These are phyloP conservation scores for Fistulinella staudtii DNA, from an alignment of 1,284 basidiomycete genomes.

Conservation along the genomic window DNA sequence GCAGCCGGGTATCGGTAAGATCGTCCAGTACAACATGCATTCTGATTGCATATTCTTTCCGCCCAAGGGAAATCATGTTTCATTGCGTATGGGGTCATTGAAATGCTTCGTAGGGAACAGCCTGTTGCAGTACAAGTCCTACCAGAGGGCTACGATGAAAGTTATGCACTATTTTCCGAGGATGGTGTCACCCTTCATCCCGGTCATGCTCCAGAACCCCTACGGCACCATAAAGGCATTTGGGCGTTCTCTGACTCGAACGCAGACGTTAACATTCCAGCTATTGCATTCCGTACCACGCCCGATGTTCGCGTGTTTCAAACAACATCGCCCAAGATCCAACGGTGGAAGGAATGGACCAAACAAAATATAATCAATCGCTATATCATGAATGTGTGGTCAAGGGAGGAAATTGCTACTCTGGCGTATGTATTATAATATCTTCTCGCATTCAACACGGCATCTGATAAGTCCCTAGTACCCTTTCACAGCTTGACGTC, in stretches of 20 bases:
- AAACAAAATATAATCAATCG: neutral
- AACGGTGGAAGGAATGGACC: conserved; percentile 4
- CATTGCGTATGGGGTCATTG: neutral
- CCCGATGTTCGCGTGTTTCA: conserved; percentile 1
- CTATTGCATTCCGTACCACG: neutral
- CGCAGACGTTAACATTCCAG: neutral
- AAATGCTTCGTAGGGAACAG: conserved; percentile 4
- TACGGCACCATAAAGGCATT: neutral
- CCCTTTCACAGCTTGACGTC: neutral
- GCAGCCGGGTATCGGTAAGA: conserved; percentile 7
- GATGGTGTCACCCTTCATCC: neutral
- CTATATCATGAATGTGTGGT: conserved; percentile 6
- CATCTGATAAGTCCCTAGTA: neutral
- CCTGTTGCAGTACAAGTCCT: conserved; percentile 1
- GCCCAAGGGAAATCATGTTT: conserved; percentile 2
- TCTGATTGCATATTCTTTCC: neutral
- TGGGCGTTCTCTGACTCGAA: conserved; percentile 5
- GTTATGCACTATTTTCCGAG: conserved; percentile 1
- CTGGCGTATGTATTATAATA: conserved; percentile 3
- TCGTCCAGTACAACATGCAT: neutral
- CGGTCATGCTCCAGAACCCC: neutral
- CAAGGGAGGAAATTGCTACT: neutral
- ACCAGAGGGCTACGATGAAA: neutral
- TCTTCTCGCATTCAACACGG: neutral
- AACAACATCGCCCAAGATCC: neutral